These are phyloP conservation scores for Taxawa tesnikishii DNA, from an alignment of 2,329 filamentous ascomycete species.

Conservation along the genomic window DNA sequence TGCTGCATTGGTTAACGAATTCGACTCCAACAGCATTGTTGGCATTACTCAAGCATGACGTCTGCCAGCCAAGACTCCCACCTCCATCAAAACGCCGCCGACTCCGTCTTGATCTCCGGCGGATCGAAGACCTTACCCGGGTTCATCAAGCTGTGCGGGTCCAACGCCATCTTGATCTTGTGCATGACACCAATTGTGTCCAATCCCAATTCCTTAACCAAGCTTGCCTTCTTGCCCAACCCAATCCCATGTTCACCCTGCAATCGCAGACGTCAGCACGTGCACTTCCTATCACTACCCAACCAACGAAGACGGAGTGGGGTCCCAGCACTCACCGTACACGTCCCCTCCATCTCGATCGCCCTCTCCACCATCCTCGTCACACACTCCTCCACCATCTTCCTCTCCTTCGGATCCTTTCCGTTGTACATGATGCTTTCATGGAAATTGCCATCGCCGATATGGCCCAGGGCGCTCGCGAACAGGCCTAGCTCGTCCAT, in stretches of 20 bases:
- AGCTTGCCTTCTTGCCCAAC: conserved; percentile 70
- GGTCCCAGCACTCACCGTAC: conserved; percentile 43
- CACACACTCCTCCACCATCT: conserved; percentile 68
- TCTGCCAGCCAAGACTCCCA: too few relatives aligned
- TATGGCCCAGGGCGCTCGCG: conserved; percentile 76
- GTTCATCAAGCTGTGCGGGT: conserved; percentile 82
- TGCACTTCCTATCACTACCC: background rate
- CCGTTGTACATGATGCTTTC: conserved; percentile 82
- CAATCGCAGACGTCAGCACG: conserved; percentile 8
- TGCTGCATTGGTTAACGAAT: too few relatives aligned
- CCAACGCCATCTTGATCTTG: conserved; percentile 67
- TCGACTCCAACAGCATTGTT: too few relatives aligned
- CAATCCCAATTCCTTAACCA: conserved; percentile 66
- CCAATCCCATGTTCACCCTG: conserved; percentile 72
- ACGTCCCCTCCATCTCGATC: conserved; percentile 87
- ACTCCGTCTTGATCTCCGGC: too few relatives aligned
- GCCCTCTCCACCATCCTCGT: conserved; percentile 86
- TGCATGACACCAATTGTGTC: conserved; percentile 79
- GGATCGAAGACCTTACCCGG: conserved; percentile 79
- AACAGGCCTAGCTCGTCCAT: conserved; percentile 79
- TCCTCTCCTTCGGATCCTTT: conserved; percentile 54
- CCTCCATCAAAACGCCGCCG: too few relatives aligned
- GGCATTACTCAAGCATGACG: too few relatives aligned
- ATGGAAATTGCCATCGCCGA: conserved; percentile 93
- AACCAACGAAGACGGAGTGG: too few relatives aligned